Conservation (phyloP, 371 early-diverging fungal species). For the Paramicrosporidium saccamoebae region DNA sequence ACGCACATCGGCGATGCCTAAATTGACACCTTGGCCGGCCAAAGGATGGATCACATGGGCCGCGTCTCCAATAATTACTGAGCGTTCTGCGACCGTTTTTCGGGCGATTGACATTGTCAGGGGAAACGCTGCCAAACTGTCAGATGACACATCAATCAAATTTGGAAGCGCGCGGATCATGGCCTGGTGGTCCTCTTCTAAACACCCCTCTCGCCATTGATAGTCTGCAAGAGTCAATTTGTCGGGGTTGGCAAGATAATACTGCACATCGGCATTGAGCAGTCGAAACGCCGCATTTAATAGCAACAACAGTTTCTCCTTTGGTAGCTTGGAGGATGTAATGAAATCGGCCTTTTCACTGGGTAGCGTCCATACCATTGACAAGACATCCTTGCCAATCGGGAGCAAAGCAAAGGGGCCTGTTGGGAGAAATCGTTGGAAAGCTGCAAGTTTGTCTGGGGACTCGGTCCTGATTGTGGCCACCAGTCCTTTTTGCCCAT, state of each 20-base stretch:
- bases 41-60: constrained; percentile 86
- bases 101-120: constrained; percentile 37
- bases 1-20: constrained; percentile 56
- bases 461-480: constrained; percentile 25
- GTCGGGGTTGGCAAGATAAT: constrained; percentile 4
- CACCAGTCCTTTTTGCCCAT: constrained; percentile 50
- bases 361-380: constrained; percentile 66
- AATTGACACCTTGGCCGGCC: constrained; percentile 82
- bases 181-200: not conserved
- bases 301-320: constrained; percentile 18
- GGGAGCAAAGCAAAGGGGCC: constrained; percentile 79
- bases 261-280: constrained; percentile 27
- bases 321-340: constrained; percentile 15
- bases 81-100: constrained; percentile 28
- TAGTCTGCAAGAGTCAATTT: too few species aligned
- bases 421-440: constrained; percentile 71
- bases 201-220: constrained; percentile 1
- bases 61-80: constrained; percentile 74
- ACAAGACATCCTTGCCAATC: constrained; percentile 13
- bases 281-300: constrained; percentile 51
- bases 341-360: constrained; percentile 20
- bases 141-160: constrained; percentile 19
- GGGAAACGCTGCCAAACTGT: constrained; percentile 48
- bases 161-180: constrained; percentile 12
- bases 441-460: constrained; percentile 26